phyloP scores from a whole-genome alignment of 345 rosid genomes.

The Trapa incisa region DNA sequence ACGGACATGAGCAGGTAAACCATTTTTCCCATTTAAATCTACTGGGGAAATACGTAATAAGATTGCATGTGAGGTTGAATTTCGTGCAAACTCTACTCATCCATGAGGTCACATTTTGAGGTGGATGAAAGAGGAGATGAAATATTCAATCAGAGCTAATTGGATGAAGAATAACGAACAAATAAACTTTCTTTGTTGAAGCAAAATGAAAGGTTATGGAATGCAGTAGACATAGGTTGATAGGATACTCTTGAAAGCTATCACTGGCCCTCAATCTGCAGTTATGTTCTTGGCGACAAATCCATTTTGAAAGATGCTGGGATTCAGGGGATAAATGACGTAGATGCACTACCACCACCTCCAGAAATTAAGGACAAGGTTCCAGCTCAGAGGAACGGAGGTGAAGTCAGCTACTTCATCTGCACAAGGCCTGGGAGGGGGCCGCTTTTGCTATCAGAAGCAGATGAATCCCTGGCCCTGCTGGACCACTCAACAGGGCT shows the following conservation, averaged over 20 bases:
- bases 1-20: conserved; percentile 57
- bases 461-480: conserved; percentile 53
- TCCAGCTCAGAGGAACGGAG: conserved; percentile 44
- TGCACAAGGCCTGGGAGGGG: conserved; percentile 87
- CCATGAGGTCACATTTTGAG: background rate
- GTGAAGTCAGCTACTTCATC: conserved; percentile 73
- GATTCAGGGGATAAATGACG: conserved; percentile 36
- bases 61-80: background rate
- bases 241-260: background rate
- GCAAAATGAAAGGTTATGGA: no score
- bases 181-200: no score
- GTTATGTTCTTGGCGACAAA: conserved; percentile 73
- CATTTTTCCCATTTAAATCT: background rate
- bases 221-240: background rate
- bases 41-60: background rate
- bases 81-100: background rate
- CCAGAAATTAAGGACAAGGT: conserved; percentile 38
- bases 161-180: no score
- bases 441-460: conserved; percentile 54
- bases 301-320: conserved; percentile 81
- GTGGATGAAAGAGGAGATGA: no score
- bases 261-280: conserved; percentile 12
- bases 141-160: no score
- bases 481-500: conserved; percentile 52
- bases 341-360: conserved; percentile 43